Evolutionary conservation across 2,329 filamentous ascomycete species (phyloP), one percentile per base, ranked within the genome.

Genomic region (Fusarium proliferatum): DNA sequence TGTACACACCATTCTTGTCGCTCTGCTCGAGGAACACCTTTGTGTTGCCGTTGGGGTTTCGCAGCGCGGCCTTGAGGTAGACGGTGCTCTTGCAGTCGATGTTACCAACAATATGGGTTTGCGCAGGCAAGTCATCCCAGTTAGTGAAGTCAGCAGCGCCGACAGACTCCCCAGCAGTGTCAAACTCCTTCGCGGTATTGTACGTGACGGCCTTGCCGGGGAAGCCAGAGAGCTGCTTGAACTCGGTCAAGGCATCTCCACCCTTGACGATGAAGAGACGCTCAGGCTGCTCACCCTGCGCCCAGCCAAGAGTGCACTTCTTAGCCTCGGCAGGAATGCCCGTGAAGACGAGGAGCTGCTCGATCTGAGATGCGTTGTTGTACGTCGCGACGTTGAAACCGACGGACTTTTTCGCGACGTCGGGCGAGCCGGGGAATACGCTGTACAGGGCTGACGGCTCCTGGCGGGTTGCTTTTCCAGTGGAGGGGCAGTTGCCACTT

Each of bases 181-280:
- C 75, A 26, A 79, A 79, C 9, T 77, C 55, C 33, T 65, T 70
- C 9, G 80, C 72, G 52, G 70, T 73, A 30, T 61, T 59, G 46
- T 74, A 76, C 0, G 73, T 78, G 19, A 81, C 66, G 8, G 61
- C 59, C 9, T 69, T 67, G 30, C 57, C 59, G 23, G 78, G 79
- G 53, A 80, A 76, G 26, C 77, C 76, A 11, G 75, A 67, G 10
- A 82, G 73, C 48, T 77, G 79, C 45, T 61, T 72, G 36, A 78
- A 59, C 3, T 64, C 48, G 3, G 79, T 49, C 41, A 79, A 61
- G 1, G 76, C 82, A 61, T 73, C 79, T 28, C 48, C 33, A 23
- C 78, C 77, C 30, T 77, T 73, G 68, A 83, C 82, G 71, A 80
- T 79, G 67, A 85, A 83, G 61, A 80, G 79, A 59, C 82, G 84